Base-by-base conservation (phyloP, 2,329 filamentous ascomycete genomes). In the Myriosclerotinia curreyana region DNA sequence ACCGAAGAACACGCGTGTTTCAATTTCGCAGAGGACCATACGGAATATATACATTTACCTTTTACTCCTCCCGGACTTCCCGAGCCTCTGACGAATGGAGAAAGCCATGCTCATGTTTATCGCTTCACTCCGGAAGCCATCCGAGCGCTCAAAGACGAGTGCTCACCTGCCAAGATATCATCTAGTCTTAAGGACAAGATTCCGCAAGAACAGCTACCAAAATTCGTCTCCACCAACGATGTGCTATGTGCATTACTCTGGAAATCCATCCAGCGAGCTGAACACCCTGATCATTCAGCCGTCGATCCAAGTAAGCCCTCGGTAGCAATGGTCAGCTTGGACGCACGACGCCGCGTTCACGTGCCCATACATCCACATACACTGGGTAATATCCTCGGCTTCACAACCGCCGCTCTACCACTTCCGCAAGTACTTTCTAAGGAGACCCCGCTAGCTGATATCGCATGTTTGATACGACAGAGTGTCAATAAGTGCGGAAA, bases 71-170 rank as follows among this genome's bases (percentile, higher is more conserved):
- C 56, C 8, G 56, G 44, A 38, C 42, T 49, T 34, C 56, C 56
- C 14, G 56, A 60, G 9, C 20, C 20, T 28, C 31, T 60, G 17
- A 60, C 25, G n/a, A 48, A 60, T 3, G 54, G 54, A 58, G 34
- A 60, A 2, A 60, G 56, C n/a, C 56, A 60, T 60, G 56, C 42
- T 25, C 42, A 60, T n/a, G 56, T 60, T 6, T 60, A 48, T 25
- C 44, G 44, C 15, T 60, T 60, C n/a, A 48, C 44, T n/a, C 40
- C 40, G 7, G 56, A 60, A 49, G 40, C 56, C 40, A 48, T 60
- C 17, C 42, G 42, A 49, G 42, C 28, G 25, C 56, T 60, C 31
- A 60, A 60, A 38, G 44, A 60, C 11, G 56, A 60, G 40, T 46
- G 42, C 34, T 60, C 44, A 36, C 56, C 56, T 15, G 17, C 56